Percentiles rank a stretch among this genome's conserved stretches.
These are phyloP conservation scores for Diaporthe nobilis DNA, from an alignment of 2,329 filamentous ascomycete genomes.

Conservation along the genomic window DNA sequence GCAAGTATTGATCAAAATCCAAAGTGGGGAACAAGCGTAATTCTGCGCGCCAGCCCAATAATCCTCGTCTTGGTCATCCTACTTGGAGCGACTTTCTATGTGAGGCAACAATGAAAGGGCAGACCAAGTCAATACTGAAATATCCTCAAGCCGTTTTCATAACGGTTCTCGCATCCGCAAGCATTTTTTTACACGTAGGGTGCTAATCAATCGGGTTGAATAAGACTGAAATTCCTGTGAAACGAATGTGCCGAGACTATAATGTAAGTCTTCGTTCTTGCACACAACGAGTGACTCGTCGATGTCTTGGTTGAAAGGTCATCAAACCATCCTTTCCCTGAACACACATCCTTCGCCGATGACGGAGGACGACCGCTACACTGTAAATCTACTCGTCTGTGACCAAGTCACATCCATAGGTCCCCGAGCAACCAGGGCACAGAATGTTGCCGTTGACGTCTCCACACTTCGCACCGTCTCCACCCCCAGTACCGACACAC, in stretches of 20 bases:
- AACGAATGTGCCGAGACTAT: background rate
- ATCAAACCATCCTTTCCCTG: background rate
- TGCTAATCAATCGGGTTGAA: background rate
- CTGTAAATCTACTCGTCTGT: background rate
- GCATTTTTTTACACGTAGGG: background rate
- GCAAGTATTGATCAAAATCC: too few species aligned
- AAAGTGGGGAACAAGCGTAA: too few species aligned
- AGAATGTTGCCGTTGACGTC: slow-evolving; percentile 1
- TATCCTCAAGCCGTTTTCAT: background rate
- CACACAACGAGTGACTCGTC: background rate
- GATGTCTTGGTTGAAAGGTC: background rate
- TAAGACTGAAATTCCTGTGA: background rate
- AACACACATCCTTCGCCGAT: background rate
- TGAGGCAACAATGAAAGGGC: too few species aligned
- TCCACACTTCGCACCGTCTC: background rate
- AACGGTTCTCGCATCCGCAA: background rate
- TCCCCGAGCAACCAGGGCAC: background rate
- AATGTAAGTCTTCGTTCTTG: background rate
- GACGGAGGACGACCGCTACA: background rate
- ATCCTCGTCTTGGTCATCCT: too few species aligned
- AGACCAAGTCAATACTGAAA: too few species aligned
- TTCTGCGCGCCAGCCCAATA: too few species aligned
- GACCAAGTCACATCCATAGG: slow-evolving; percentile 5
- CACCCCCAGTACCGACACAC: background rate
- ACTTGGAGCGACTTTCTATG: too few species aligned